A percentile compares a stretch with the other conserved stretches of the same genome.
These are phyloP conservation scores for Cytospora piceicola DNA, from an alignment of 2,329 filamentous ascomycete genomes.

Conservation along the genomic window DNA sequence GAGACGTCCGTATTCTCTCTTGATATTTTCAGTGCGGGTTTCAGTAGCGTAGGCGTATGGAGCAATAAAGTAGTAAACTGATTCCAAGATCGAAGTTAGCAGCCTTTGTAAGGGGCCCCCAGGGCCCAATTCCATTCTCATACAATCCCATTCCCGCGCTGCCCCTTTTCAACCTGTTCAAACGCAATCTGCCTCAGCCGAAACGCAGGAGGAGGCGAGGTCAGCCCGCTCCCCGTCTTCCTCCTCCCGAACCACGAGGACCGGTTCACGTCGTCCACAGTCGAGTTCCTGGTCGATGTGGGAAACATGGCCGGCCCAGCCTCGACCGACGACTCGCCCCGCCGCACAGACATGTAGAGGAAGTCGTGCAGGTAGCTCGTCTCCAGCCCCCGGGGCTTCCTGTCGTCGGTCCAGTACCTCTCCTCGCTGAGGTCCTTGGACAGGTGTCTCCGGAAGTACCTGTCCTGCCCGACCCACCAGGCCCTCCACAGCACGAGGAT, in stretches of 20 bases:
- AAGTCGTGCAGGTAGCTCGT: constrained; percentile 50
- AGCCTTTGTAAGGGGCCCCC: background rate
- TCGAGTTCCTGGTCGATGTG: background rate
- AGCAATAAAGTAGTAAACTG: background rate
- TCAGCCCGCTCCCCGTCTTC: constrained; percentile 12
- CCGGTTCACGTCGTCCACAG: constrained; percentile 14
- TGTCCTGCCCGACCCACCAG: constrained; percentile 53
- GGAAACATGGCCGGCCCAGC: background rate
- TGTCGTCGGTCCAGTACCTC: constrained; percentile 52
- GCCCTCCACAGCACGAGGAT: constrained; percentile 49
- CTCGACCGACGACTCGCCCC: constrained; percentile 18
- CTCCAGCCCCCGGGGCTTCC: constrained; percentile 47
- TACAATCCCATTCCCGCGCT: constrained; percentile 6
- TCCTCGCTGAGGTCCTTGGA: constrained; percentile 53
- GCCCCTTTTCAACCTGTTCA: constrained; percentile 20
- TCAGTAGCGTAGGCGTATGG: background rate
- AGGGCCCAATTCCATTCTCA: background rate
- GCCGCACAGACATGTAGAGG: constrained; percentile 45
- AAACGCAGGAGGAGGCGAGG: constrained; percentile 21
- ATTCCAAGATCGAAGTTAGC: background rate
- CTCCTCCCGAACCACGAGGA: constrained; percentile 12
- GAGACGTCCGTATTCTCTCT: background rate
- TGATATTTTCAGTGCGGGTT: background rate
- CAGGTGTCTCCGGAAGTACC: constrained; percentile 50
- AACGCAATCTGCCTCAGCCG: constrained; percentile 26